Conservation (phyloP, 2,329 filamentous ascomycete species). For the Leptographium radiaticola region DNA sequence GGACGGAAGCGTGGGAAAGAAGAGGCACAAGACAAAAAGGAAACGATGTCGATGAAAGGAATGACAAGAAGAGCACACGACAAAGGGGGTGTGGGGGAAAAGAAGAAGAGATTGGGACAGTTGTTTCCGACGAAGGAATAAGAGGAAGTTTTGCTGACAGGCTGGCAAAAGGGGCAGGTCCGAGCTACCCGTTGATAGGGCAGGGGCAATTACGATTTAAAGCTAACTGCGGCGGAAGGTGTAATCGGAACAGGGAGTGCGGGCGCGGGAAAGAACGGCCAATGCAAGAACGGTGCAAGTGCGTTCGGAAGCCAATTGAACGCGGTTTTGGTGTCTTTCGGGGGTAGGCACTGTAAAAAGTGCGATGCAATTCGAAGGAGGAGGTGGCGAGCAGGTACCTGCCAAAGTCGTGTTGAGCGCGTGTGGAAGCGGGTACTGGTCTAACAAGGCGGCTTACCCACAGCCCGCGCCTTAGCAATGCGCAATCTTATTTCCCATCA, state of each 20-base stretch:
- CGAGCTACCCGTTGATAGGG: slow-evolving; percentile 1
- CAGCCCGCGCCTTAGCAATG: neutral
- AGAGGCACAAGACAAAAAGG: slow-evolving; percentile 2
- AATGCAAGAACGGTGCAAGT: neutral
- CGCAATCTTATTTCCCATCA: neutral
- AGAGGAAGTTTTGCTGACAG: neutral
- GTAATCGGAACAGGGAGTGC: neutral
- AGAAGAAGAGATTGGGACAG: slow-evolving; percentile 8
- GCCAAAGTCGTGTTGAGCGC: neutral
- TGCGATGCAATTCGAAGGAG: neutral
- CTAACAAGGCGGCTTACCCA: neutral
- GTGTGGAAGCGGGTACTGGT: neutral
- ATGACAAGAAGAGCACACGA: slow-evolving; percentile 23
- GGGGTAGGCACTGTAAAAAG: neutral
- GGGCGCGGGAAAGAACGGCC: neutral
- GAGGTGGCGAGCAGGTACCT: neutral
- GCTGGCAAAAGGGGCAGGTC: neutral
- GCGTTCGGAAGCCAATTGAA: neutral
- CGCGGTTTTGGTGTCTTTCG: neutral
- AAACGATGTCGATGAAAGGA: slow-evolving; percentile 25
- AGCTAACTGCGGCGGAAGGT: neutral
- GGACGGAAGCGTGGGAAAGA: neutral
- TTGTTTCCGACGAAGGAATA: slow-evolving; percentile 1
- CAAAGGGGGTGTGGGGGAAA: slow-evolving; percentile 13
- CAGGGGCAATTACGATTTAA: slow-evolving; percentile 1